These are phyloP conservation scores for Fusarium sp. DNA, from an alignment of 2,329 filamentous ascomycete species.

Conservation along the genomic window DNA sequence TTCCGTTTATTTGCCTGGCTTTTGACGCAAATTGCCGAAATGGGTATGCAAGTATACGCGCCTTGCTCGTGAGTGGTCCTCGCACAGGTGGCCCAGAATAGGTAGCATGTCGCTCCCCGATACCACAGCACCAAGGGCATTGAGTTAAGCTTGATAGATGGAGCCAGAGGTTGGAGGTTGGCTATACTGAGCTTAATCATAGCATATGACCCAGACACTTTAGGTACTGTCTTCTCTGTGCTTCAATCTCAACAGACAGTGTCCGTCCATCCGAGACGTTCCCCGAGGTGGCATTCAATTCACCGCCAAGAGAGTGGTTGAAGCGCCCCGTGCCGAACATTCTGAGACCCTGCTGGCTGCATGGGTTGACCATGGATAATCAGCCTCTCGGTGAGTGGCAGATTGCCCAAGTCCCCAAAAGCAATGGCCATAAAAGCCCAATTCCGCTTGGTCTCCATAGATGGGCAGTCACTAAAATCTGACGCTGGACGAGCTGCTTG, in stretches of 20 bases:
- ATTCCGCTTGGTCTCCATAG: background rate
- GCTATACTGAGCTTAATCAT: background rate
- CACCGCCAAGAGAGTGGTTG: conserved; percentile 15
- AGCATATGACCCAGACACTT: background rate
- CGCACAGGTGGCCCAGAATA: conserved; percentile 22
- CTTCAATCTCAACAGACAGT: background rate
- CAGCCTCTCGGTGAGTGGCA: background rate
- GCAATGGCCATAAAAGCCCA: background rate
- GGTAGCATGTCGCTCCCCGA: background rate
- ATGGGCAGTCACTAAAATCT: conserved; percentile 23
- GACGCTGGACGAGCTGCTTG: conserved; percentile 4
- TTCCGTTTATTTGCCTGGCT: conserved; percentile 4
- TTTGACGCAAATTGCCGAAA: conserved; percentile 4
- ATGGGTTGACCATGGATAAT: background rate
- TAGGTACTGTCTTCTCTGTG: background rate
- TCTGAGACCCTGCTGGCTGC: conserved; percentile 1
- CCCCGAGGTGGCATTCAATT: background rate
- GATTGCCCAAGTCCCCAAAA: background rate
- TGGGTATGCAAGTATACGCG: background rate
- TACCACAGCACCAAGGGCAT: background rate
- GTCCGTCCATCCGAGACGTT: background rate
- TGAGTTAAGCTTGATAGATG: conserved; percentile 2
- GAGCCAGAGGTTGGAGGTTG: background rate
- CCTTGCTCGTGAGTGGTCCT: conserved; percentile 9
- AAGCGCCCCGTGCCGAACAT: conserved; percentile 5